Base-by-base conservation (phyloP, 192 early-diverging fungal genomes). In the Coemansia sp. region DNA sequence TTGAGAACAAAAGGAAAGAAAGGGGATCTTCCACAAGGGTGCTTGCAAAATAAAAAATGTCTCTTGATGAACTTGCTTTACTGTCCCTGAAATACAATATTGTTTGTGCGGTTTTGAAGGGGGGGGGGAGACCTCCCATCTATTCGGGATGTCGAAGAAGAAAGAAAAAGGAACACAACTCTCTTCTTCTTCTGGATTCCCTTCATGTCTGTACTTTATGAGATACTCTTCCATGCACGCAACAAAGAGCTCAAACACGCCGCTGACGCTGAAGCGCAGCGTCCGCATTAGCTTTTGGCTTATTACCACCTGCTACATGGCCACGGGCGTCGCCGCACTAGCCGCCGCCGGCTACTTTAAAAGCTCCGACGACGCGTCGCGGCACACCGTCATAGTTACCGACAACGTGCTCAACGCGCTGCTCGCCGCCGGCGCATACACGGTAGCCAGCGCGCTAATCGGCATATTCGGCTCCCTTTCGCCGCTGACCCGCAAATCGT, bases 401-500 rank as follows among this genome's bases (percentile, higher is more conserved):
- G 52, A 47, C 38, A 77, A 70, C 50, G 53, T 77, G 1, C 46
- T 67, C 29, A 35, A 24, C 8, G 51, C 60, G 16, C 64, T 77
- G n/a, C 35, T 70, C 6, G 64, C 56, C 8, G 67, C 64, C 2
- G 74, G 74, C 23, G 23, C 50, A 11, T 70, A 66, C 32, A 54
- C 69, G 5, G 35, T 65, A 14, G 5, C 60, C 30, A 66, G 54
- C 35, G 46, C 51, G 7, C 11, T 67, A 3, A 60, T 60, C 2
- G 73, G 73, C 14, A 46, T 70, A n/a, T 32, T 51, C 22, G 67
- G 64, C 25, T 35, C 57, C 1, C 60, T 77, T n/a, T 43, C 67
- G 16, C 73, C 73, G 14, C 52, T 77, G 14, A 35, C 33, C 9
- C 73, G 73, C 64, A 77, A 77, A 44, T 33, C 40, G 7, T 66